These are phyloP conservation scores for Globisporangium heterothallicum DNA, from an alignment of 352 stramenopile species.

Conservation along the genomic window DNA sequence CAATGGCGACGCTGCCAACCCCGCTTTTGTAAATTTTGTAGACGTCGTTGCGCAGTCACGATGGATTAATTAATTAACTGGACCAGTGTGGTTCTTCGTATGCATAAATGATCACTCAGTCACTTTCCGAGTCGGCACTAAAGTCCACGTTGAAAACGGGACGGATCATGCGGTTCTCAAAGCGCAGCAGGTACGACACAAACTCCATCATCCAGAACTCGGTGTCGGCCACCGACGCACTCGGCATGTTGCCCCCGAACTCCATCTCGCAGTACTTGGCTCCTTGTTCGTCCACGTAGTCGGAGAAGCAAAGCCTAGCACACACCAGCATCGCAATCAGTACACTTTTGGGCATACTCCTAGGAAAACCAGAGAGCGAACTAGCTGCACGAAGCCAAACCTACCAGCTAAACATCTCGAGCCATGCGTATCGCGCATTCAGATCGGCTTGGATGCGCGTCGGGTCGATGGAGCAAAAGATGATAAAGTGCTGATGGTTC, in stretches of 20 bases:
- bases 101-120: too few relatives aligned
- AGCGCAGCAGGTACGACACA: constrained; percentile 49
- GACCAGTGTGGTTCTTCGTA: too few relatives aligned
- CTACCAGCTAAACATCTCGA: constrained; percentile 34
- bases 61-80: too few relatives aligned
- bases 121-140: too few relatives aligned
- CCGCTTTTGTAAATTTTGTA: too few relatives aligned
- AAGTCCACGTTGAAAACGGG: constrained; percentile 22
- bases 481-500: constrained; percentile 18
- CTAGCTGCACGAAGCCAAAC: background rate
- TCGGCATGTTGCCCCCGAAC: constrained; percentile 43
- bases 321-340: background rate
- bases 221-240: constrained; percentile 23
- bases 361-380: background rate
- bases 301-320: constrained; percentile 19
- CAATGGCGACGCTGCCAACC: too few relatives aligned
- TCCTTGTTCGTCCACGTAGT: constrained; percentile 6
- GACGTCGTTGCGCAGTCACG: too few relatives aligned
- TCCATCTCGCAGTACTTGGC: constrained; percentile 25
- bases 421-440: constrained; percentile 10
- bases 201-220: constrained; percentile 60
- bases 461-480: constrained; percentile 31
- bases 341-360: background rate
- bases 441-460: constrained; percentile 17
- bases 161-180: constrained; percentile 25